These are phyloP conservation scores for Colletotrichum abscissum DNA, from an alignment of 2,329 filamentous ascomycete genomes.

Conservation along the genomic window DNA sequence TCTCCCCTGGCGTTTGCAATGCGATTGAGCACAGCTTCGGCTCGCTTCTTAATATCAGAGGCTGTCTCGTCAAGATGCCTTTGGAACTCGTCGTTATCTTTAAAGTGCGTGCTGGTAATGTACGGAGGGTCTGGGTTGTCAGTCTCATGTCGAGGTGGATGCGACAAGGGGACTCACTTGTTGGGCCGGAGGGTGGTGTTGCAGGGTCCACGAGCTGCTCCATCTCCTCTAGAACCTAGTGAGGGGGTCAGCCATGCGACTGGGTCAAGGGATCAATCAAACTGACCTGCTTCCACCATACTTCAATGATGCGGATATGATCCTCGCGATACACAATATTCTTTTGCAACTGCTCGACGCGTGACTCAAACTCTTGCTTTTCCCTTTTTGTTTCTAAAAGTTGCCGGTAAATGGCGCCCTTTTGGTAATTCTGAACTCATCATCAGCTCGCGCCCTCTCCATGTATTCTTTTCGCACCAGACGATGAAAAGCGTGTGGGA, in stretches of 20 bases:
- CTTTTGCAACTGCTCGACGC: conserved; percentile 83
- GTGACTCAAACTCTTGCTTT: conserved; percentile 82
- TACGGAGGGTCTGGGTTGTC: conserved; percentile 62
- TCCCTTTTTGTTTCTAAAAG: conserved; percentile 99
- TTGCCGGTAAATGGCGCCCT: conserved; percentile 96
- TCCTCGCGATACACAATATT: conserved; percentile 88
- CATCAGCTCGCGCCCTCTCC: conserved; percentile 34
- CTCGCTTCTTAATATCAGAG: conserved; percentile 79
- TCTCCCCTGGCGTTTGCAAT: conserved; percentile 63
- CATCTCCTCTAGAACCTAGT: conserved; percentile 72
- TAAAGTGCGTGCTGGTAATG: conserved; percentile 69
- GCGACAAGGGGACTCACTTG: conserved; percentile 23
- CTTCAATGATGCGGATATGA: conserved; percentile 89
- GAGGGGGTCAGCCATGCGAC: conserved; percentile 39
- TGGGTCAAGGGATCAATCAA: conserved; percentile 16
- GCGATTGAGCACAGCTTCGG: conserved; percentile 74
- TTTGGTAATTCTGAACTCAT: conserved; percentile 70
- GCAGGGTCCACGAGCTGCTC: conserved; percentile 67
- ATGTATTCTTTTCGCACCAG: conserved; percentile 27
- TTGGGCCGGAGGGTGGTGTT: conserved; percentile 44
- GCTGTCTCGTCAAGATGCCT: conserved; percentile 82
- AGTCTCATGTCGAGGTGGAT: conserved; percentile 38
- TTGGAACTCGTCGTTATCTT: conserved; percentile 79
- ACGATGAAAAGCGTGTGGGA: conserved; percentile 17
- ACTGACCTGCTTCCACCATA: conserved; percentile 92